phyloP scores from a whole-genome alignment of 2,329 filamentous ascomycete species.

The Penicillium paneum region DNA sequence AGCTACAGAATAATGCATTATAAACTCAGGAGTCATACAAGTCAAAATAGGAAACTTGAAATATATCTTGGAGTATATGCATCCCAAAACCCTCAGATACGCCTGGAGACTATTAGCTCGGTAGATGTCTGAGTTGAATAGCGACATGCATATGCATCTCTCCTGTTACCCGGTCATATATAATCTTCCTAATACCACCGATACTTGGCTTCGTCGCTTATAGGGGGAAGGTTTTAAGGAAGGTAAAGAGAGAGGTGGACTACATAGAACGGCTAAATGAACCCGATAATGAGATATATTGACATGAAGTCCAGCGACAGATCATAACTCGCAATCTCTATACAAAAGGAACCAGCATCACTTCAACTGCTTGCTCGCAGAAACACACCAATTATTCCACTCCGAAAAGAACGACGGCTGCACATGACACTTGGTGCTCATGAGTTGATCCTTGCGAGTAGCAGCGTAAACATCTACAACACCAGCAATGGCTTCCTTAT shows the following conservation, averaged over 20 bases:
- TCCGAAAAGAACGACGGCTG: constrained; percentile 66
- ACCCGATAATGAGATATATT: constrained; percentile 2
- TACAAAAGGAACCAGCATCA: background rate
- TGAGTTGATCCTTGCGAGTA: constrained; percentile 59
- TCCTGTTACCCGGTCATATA: no score
- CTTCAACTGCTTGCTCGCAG: constrained; percentile 43
- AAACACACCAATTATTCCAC: constrained; percentile 69
- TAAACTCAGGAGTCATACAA: no score
- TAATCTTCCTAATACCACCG: no score
- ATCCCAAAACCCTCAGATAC: no score
- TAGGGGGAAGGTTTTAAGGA: no score
- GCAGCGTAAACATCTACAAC: constrained; percentile 64
- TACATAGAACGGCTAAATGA: background rate
- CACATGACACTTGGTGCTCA: constrained; percentile 56
- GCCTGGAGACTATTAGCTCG: no score
- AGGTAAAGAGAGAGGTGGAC: background rate
- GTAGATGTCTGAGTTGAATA: no score
- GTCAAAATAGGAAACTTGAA: no score
- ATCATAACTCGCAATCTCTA: background rate
- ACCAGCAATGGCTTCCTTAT: constrained; percentile 52
- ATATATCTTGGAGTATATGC: background rate
- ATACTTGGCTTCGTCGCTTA: no score
- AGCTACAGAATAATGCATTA: background rate
- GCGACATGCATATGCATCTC: no score
- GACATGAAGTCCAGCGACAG: background rate